These are phyloP conservation scores for Fusarium brevicatenulatum DNA, from an alignment of 2,329 filamentous ascomycete species.

Conservation along the genomic window DNA sequence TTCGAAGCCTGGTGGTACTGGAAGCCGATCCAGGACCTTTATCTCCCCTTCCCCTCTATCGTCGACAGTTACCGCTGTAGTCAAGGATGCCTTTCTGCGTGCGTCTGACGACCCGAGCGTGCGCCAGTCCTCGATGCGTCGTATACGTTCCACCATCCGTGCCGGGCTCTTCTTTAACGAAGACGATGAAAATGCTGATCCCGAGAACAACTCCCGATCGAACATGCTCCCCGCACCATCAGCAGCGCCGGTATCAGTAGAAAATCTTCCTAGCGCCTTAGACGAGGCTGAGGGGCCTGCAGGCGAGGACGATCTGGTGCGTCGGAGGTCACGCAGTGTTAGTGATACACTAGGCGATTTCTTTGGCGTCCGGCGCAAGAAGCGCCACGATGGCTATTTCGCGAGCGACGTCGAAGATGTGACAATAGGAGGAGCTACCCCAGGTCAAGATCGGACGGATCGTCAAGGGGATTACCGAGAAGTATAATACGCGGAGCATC, in stretches of 20 bases:
- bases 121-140: conserved; percentile 57
- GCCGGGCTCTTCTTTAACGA: conserved; percentile 66
- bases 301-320: conserved; percentile 32
- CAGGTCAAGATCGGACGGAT: conserved; percentile 17
- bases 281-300: conserved; percentile 30
- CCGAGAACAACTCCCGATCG: conserved; percentile 16
- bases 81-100: conserved; percentile 65
- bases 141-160: conserved; percentile 61
- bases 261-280: conserved; percentile 36
- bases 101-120: conserved; percentile 54
- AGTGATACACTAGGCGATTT: conserved; percentile 56
- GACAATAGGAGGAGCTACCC: conserved; percentile 10
- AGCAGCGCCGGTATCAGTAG: conserved; percentile 42
- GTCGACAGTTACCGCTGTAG: conserved; percentile 67
- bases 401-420: conserved; percentile 38
- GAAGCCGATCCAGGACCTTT: conserved; percentile 56
- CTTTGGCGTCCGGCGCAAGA: conserved; percentile 51
- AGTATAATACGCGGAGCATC: conserved; percentile 23
- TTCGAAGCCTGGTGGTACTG: conserved; percentile 43
- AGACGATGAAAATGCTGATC: conserved; percentile 49
- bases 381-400: conserved; percentile 39
- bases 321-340: conserved; percentile 52
- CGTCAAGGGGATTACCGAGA: conserved; percentile 7
- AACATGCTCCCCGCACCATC: conserved; percentile 30
- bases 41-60: conserved; percentile 70